Conservation (phyloP, 768 basidiomycete genomes). For the Mycena crocata region DNA sequence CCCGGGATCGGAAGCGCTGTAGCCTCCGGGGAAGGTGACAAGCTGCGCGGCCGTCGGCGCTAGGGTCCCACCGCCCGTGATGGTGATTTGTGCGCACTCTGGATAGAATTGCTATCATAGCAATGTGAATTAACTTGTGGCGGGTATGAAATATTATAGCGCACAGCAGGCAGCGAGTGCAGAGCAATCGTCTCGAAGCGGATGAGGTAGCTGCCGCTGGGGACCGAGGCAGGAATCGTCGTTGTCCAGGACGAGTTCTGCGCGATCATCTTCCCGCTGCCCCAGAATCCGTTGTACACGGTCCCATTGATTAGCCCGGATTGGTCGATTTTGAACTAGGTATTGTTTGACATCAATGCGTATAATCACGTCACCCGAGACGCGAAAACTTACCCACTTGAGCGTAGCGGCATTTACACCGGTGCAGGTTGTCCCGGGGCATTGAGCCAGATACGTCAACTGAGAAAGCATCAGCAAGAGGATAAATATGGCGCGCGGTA, state of each 20-base stretch:
- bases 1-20: conserved; percentile 56
- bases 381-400: conserved; percentile 51
- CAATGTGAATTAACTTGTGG: conserved; percentile 80
- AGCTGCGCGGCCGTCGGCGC: conserved; percentile 57
- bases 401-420: conserved; percentile 50
- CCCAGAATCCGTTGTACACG: conserved; percentile 54
- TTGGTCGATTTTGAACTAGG: conserved; percentile 62
- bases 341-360: background rate
- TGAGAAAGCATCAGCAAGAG: conserved; percentile 28
- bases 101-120: conserved; percentile 82
- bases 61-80: conserved; percentile 54
- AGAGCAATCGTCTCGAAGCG: conserved; percentile 63
- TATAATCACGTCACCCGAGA: background rate
- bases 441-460: conserved; percentile 60
- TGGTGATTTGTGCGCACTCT: conserved; percentile 60
- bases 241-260: conserved; percentile 60
- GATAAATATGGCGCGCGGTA: background rate
- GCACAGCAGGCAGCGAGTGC: conserved; percentile 64
- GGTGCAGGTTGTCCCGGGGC: conserved; percentile 55
- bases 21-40: conserved; percentile 61
- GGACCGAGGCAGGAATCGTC: conserved; percentile 56
- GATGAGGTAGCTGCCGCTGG: conserved; percentile 59
- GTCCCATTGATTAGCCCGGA: conserved; percentile 59
- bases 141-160: conserved; percentile 27
- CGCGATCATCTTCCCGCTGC: conserved; percentile 55